A percentile compares a stretch with the other conserved stretches of the same genome.
Conservation (phyloP, 2,329 filamentous ascomycete species). For the Calonectria ilicicola region DNA sequence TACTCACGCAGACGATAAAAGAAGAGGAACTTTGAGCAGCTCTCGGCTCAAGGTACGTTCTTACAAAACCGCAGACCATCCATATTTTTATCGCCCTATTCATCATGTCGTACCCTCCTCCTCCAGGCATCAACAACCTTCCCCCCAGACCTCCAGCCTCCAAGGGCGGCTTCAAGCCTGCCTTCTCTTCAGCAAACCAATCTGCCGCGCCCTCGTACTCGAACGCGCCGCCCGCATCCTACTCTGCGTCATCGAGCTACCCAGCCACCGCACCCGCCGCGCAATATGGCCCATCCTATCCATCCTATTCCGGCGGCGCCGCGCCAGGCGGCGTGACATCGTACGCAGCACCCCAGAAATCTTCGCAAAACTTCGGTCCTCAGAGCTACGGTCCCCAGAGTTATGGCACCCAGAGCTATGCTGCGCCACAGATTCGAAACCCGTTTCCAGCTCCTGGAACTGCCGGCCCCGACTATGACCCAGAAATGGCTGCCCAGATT, state of each 20-base stretch:
- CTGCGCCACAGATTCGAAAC: conserved; percentile 78
- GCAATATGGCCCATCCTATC: conserved; percentile 60
- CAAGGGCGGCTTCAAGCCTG: conserved; percentile 59
- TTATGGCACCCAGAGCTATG: conserved; percentile 51
- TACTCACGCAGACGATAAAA: not conserved
- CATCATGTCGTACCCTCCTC: conserved; percentile 89
- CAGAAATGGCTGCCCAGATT: conserved; percentile 90
- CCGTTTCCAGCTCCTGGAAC: conserved; percentile 78
- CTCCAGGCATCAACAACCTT: conserved; percentile 78
- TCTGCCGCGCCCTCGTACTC: conserved; percentile 54
- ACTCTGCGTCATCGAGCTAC: conserved; percentile 47
- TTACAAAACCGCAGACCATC: conserved; percentile 39
- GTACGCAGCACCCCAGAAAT: conserved; percentile 35
- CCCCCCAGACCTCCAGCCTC: conserved; percentile 82
- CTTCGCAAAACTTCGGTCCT: conserved; percentile 28
- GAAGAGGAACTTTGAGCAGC: conserved; percentile 49
- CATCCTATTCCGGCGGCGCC: conserved; percentile 49
- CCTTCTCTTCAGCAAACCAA: conserved; percentile 58
- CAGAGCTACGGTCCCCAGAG: conserved; percentile 42
- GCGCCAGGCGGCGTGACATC: conserved; percentile 43
- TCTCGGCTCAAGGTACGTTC: conserved; percentile 65
- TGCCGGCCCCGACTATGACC: conserved; percentile 66
- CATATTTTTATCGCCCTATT: conserved; percentile 56
- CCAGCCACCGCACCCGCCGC: conserved; percentile 48
- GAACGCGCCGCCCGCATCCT: conserved; percentile 40